Percentiles rank a stretch among this genome's conserved stretches.
Conservation (phyloP, 1,284 basidiomycete species). For the Wolfiporia cocos region DNA sequence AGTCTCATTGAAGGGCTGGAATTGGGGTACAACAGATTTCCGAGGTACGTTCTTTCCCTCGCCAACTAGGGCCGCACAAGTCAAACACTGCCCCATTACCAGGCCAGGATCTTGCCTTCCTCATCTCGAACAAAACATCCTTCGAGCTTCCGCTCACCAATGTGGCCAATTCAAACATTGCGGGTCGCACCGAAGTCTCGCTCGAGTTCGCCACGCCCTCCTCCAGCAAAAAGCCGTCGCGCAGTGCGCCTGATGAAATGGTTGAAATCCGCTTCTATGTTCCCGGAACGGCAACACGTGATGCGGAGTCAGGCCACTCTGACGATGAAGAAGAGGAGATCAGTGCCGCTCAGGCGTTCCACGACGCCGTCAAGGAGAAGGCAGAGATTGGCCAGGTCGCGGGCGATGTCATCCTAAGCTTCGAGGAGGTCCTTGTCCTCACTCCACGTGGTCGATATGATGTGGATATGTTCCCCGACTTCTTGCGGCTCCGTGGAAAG, state of each 20-base stretch:
- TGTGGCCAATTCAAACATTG: conserved; percentile 97
- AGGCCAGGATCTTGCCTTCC: conserved; percentile 90
- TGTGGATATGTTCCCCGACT: conserved; percentile 96
- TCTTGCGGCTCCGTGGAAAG: conserved; percentile 92
- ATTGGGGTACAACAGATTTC: conserved; percentile 96
- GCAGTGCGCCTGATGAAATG: conserved; percentile 74
- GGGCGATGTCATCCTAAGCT: conserved; percentile 91
- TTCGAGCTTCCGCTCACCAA: conserved; percentile 88
- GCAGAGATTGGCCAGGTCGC: conserved; percentile 92
- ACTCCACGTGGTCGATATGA: conserved; percentile 97
- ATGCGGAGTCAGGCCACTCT: conserved; percentile 66
- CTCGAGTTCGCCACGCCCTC: conserved; percentile 80
- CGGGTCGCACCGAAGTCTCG: conserved; percentile 94
- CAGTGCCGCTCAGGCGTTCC: conserved; percentile 93
- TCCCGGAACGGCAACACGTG: conserved; percentile 74
- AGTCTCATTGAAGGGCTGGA: conserved; percentile 92
- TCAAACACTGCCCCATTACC: too few relatives aligned
- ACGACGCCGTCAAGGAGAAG: conserved; percentile 94
- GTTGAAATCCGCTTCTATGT: conserved; percentile 97
- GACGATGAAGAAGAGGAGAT: conserved; percentile 68
- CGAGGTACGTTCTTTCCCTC: conserved; percentile 58
- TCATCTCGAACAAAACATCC: conserved; percentile 84
- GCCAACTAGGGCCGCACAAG: too few relatives aligned
- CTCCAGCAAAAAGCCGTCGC: conserved; percentile 40
- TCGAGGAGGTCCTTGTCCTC: conserved; percentile 94